Percentiles rank a stretch among this genome's conserved stretches.
Evolutionary conservation across 1,284 basidiomycete genomes (phyloP).

Genomic region (Wallemia ichthyophaga): DNA sequence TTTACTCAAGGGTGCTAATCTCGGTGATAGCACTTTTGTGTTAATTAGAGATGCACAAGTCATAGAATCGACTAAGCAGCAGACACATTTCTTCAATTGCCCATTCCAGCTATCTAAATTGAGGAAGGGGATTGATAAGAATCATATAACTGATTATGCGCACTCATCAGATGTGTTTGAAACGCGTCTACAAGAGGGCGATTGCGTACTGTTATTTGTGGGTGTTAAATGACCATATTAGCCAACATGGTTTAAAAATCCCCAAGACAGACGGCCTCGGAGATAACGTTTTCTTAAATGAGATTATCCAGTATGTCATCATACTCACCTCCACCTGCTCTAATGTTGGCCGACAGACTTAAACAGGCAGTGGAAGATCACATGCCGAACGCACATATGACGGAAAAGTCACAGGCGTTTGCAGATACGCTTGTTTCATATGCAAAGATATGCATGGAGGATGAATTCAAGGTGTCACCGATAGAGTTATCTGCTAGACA

Average conservation of each 20-base stretch:
- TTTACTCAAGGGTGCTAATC: slow-evolving; percentile 19
- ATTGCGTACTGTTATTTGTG: slow-evolving; percentile 11
- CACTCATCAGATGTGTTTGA: slow-evolving; percentile 7
- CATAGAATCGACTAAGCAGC: slow-evolving; percentile 7
- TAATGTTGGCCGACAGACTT: neutral
- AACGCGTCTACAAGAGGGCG: slow-evolving; percentile 10
- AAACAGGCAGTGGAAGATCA: neutral
- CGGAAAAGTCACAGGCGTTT: slow-evolving; percentile 14
- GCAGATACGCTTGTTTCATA: slow-evolving; percentile 19
- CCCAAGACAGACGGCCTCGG: slow-evolving; percentile 22
- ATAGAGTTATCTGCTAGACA: slow-evolving; percentile 17
- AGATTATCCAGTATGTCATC: slow-evolving; percentile 10
- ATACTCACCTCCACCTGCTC: neutral
- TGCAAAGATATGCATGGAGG: slow-evolving; percentile 16
- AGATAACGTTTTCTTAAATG: slow-evolving; percentile 21
- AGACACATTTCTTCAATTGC: slow-evolving; percentile 12
- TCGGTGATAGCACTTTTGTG: slow-evolving; percentile 17
- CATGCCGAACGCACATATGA: slow-evolving; percentile 9
- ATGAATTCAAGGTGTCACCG: slow-evolving; percentile 14
- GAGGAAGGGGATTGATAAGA: slow-evolving; percentile 2
- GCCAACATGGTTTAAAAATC: neutral
- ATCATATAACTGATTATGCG: slow-evolving; percentile 6
- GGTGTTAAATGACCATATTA: neutral
- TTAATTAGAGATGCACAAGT: slow-evolving; percentile 10
- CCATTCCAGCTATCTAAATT: slow-evolving; percentile 11